These are phyloP conservation scores for Trichoderma guizhouense DNA, from an alignment of 2,329 filamentous ascomycete species.

Conservation along the genomic window DNA sequence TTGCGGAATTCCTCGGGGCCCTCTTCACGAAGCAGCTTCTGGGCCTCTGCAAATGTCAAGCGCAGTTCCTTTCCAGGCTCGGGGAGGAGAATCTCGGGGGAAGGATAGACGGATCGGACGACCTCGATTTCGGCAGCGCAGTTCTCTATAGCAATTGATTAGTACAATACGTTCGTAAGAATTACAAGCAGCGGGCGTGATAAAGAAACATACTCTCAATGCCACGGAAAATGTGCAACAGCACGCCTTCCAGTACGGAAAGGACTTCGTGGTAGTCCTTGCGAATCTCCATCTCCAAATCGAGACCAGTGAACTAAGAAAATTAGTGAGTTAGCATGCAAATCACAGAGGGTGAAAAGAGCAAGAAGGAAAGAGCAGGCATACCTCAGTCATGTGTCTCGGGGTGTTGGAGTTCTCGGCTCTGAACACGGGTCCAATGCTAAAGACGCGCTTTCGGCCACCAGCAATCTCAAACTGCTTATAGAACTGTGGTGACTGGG, in stretches of 20 bases:
- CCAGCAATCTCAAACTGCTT: slow-evolving; percentile 84
- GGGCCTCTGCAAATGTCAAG: slow-evolving; percentile 73
- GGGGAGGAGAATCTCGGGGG: slow-evolving; percentile 73
- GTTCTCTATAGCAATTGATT: slow-evolving; percentile 37
- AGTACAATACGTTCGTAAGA: not conserved
- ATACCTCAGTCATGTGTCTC: slow-evolving; percentile 74
- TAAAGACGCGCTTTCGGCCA: slow-evolving; percentile 72
- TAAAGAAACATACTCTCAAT: slow-evolving; percentile 28
- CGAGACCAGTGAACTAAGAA: slow-evolving; percentile 73
- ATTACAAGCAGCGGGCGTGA: not conserved
- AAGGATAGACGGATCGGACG: slow-evolving; percentile 70
- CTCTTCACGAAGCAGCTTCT: slow-evolving; percentile 72
- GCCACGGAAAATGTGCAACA: slow-evolving; percentile 75
- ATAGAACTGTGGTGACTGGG: slow-evolving; percentile 80
- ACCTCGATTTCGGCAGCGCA: slow-evolving; percentile 71
- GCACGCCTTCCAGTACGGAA: slow-evolving; percentile 67
- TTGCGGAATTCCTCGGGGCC: slow-evolving; percentile 64
- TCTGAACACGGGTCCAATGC: slow-evolving; percentile 77
- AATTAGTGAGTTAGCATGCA: not conserved
- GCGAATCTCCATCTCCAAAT: slow-evolving; percentile 87
- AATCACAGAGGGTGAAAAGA: not conserved
- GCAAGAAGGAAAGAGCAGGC: not conserved
- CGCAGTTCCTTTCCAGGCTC: slow-evolving; percentile 71
- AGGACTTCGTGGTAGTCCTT: slow-evolving; percentile 74
- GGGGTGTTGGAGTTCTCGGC: slow-evolving; percentile 85